phyloP scores from a whole-genome alignment of 1,139 yeast species.

The Meyerozyma sp. region DNA sequence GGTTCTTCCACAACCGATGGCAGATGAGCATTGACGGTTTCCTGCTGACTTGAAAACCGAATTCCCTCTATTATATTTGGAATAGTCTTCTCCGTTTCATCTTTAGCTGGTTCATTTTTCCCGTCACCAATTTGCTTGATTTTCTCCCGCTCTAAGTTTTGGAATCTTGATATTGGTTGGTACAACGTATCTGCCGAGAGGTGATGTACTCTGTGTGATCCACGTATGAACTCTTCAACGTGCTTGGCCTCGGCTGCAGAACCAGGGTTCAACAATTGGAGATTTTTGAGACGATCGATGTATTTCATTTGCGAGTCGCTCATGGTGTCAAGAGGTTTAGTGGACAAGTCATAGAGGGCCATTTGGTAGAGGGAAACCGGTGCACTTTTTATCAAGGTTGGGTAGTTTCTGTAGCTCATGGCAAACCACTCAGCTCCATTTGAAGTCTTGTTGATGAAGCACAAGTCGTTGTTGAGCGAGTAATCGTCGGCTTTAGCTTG shows the following conservation, averaged over 20 bases:
- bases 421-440: conserved; percentile 78
- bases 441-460: conserved; percentile 63
- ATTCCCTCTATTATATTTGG: conserved; percentile 37
- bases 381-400: conserved; percentile 76
- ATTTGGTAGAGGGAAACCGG: conserved; percentile 60
- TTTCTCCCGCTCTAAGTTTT: conserved; percentile 7
- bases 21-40: not conserved
- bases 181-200: conserved; percentile 28
- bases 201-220: conserved; percentile 44
- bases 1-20: not conserved
- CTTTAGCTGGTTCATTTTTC: conserved; percentile 1
- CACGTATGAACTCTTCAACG: conserved; percentile 38
- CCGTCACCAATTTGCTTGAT: conserved; percentile 26
- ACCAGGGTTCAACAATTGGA: conserved; percentile 14
- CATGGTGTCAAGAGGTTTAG: conserved; percentile 3
- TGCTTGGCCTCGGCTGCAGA: conserved; percentile 6
- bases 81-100: conserved; percentile 5
- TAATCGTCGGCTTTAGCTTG: conserved; percentile 21
- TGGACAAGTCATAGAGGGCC: conserved; percentile 20
- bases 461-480: conserved; percentile 28
- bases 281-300: conserved; percentile 12
- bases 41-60: conserved; percentile 20
- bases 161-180: conserved; percentile 33
- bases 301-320: conserved; percentile 4
- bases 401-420: conserved; percentile 70